These are phyloP conservation scores for Stemphylium beticola DNA, from an alignment of 2,329 filamentous ascomycete genomes.

Conservation along the genomic window DNA sequence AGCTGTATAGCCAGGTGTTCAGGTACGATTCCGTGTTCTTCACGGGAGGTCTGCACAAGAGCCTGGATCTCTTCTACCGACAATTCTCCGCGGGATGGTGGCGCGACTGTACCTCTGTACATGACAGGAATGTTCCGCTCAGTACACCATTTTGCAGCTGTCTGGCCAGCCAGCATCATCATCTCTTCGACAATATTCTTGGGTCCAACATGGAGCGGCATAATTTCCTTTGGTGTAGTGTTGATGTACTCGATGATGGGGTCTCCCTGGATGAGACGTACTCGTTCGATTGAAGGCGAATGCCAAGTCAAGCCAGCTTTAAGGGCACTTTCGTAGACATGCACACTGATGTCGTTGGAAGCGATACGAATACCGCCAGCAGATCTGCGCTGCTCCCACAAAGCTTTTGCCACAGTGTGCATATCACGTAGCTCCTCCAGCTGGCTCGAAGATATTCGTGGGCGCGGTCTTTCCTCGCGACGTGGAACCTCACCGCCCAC, in stretches of 20 bases:
- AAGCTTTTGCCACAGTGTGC: conserved; percentile 41
- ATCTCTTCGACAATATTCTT: conserved; percentile 45
- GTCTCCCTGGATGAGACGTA: conserved; percentile 51
- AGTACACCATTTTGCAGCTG: conserved; percentile 60
- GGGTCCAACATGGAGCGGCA: conserved; percentile 25
- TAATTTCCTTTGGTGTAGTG: conserved; percentile 4
- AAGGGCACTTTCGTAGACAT: conserved; percentile 44
- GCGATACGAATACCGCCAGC: conserved; percentile 50
- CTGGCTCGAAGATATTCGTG: conserved; percentile 29
- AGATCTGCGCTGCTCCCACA: conserved; percentile 41
- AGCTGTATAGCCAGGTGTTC: conserved; percentile 51
- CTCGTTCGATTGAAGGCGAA: conserved; percentile 47
- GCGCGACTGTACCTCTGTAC: conserved; percentile 52
- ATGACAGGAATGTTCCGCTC: conserved; percentile 59
- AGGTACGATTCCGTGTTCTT: conserved; percentile 45
- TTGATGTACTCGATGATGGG: conserved; percentile 50
- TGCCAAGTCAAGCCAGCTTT: conserved; percentile 49
- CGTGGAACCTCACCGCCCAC: conserved; percentile 34
- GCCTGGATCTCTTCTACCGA: conserved; percentile 34
- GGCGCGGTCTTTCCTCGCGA: conserved; percentile 6
- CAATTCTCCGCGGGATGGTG: conserved; percentile 11
- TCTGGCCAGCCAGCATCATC: conserved; percentile 64
- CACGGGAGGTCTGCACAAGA: conserved; percentile 46
- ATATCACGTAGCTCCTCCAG: conserved; percentile 45
- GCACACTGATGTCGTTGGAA: conserved; percentile 33